Percentiles rank a stretch among this genome's conserved stretches.
Evolutionary conservation across 805 yeast species (phyloP).

Genomic region (Candida pseudoglaebosa): DNA sequence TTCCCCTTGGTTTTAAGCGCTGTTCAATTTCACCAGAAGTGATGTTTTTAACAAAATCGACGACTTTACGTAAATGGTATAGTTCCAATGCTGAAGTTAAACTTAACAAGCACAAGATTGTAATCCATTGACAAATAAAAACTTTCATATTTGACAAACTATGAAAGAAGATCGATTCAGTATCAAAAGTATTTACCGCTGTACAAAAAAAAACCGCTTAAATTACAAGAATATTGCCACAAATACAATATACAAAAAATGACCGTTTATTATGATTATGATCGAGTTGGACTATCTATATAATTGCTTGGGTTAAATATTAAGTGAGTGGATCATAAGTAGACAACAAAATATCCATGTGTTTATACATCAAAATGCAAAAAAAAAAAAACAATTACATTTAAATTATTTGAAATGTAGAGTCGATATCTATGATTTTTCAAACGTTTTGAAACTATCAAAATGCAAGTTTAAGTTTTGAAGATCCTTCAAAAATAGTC

Average conservation of each 20-base stretch:
- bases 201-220: neutral
- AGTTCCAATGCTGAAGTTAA: neutral
- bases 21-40: neutral
- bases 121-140: neutral
- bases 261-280: neutral
- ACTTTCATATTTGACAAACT: neutral
- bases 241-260: no score
- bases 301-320: no score
- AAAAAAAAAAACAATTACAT: no score
- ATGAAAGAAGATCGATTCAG: neutral
- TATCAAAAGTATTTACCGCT: neutral
- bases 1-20: slow-evolving; percentile 17
- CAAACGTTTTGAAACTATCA: no score
- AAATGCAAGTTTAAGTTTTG: no score
- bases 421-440: no score
- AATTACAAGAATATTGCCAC: neutral
- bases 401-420: no score
- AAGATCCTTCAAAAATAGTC: no score
- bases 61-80: neutral
- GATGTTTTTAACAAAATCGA: slow-evolving; percentile 2
- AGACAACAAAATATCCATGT: no score
- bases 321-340: no score
- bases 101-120: neutral
- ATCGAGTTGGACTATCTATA: no score
- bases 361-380: no score